A percentile compares a stretch with the other conserved stretches of the same genome.
Evolutionary conservation across 2,329 filamentous ascomycete genomes (phyloP).

Genomic region (Ophiocordyceps camponoti-floridani): DNA sequence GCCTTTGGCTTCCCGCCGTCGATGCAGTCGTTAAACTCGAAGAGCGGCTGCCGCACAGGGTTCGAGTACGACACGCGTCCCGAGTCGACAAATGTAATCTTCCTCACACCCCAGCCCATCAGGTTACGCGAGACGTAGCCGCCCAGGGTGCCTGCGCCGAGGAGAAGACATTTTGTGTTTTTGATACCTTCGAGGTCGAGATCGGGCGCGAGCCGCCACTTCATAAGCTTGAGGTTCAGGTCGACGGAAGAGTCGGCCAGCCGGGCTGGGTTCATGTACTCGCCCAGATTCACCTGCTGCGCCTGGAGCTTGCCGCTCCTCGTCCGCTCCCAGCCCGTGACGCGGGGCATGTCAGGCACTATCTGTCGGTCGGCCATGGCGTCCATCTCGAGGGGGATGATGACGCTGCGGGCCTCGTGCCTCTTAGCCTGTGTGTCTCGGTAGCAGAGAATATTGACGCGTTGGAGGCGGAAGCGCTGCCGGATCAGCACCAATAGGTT

Average conservation of each 20-base stretch:
- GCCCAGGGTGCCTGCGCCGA: conserved; percentile 84
- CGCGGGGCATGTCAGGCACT: conserved; percentile 53
- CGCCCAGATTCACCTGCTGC: conserved; percentile 64
- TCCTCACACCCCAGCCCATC: conserved; percentile 88
- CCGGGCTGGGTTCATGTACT: conserved; percentile 80
- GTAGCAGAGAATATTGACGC: conserved; percentile 77
- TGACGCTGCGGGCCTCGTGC: conserved; percentile 65
- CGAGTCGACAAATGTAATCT: conserved; percentile 93
- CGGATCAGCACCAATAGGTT: conserved; percentile 77
- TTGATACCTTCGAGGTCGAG: conserved; percentile 82
- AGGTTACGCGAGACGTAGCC: conserved; percentile 85
- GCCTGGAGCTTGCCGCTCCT: conserved; percentile 59
- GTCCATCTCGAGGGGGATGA: conserved; percentile 49
- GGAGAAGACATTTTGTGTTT: conserved; percentile 70
- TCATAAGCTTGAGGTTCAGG: conserved; percentile 94
- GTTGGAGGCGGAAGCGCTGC: conserved; percentile 59
- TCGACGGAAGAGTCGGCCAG: conserved; percentile 90
- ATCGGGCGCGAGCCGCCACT: conserved; percentile 86
- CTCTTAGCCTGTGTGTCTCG: conserved; percentile 63
- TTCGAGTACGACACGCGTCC: conserved; percentile 90
- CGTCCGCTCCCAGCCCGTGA: conserved; percentile 90
- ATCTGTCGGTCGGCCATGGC: conserved; percentile 21
- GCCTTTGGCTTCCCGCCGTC: conserved; percentile 77
- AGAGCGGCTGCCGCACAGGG: conserved; percentile 85
- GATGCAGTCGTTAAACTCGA: conserved; percentile 75